These are phyloP conservation scores for Coemansia biformis DNA, from an alignment of 192 early-diverging fungal genomes.

Conservation along the genomic window DNA sequence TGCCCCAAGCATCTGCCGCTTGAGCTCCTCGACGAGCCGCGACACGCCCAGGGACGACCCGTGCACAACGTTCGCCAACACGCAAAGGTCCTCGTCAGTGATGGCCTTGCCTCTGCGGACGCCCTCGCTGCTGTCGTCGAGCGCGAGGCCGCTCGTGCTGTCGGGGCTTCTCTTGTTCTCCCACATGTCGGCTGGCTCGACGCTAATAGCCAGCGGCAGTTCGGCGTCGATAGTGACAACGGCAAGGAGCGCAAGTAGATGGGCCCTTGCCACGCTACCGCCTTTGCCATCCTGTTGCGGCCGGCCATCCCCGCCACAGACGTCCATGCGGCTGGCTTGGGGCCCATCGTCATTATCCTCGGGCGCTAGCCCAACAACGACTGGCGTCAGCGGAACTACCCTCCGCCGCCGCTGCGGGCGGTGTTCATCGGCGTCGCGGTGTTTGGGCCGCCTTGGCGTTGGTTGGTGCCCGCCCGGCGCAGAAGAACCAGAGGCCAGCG, in stretches of 20 bases:
- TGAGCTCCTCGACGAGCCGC: conserved; percentile 35
- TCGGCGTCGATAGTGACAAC: conserved; percentile 3
- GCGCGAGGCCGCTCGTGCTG: not conserved
- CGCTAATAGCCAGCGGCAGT: conserved; percentile 20
- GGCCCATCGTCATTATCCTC: not conserved
- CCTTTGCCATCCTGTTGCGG: too few relatives aligned
- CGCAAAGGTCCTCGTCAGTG: conserved; percentile 21
- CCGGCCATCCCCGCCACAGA: conserved; percentile 1
- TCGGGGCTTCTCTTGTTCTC: not conserved
- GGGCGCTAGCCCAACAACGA: conserved; percentile 26
- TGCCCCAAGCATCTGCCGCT: conserved; percentile 17
- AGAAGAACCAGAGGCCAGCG: too few relatives aligned
- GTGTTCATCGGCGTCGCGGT: not conserved
- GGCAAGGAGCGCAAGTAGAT: conserved; percentile 4
- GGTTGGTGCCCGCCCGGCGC: not conserved
- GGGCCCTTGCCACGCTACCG: not conserved
- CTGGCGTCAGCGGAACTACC: conserved; percentile 31
- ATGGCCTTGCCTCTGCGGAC: conserved; percentile 16
- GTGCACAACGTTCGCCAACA: conserved; percentile 28
- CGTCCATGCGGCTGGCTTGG: not conserved
- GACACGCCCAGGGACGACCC: conserved; percentile 34
- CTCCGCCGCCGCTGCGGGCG: conserved; percentile 13
- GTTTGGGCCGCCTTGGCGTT: conserved; percentile 2
- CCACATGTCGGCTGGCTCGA: conserved; percentile 14
- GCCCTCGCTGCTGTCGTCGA: not conserved